These are phyloP conservation scores for Termitomyces eurrhizus DNA, from an alignment of 768 basidiomycete genomes.

Conservation along the genomic window DNA sequence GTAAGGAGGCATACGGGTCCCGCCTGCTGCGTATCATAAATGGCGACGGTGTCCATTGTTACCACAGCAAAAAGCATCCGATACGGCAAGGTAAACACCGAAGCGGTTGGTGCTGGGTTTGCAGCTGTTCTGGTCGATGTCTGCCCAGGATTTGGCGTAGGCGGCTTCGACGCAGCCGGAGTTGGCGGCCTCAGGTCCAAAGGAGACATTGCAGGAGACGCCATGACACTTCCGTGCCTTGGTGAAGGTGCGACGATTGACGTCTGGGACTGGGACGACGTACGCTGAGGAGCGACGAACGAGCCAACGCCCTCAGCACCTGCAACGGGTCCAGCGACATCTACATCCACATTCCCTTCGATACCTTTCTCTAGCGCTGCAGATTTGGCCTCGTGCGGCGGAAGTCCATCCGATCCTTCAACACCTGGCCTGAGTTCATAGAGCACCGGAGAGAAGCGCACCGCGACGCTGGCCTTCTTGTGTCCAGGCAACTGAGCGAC, in stretches of 20 bases:
- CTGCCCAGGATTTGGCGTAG: slow-evolving; percentile 39
- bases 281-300: slow-evolving; percentile 30
- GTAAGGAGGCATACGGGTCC: slow-evolving; percentile 88
- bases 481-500: slow-evolving; percentile 95
- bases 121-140: slow-evolving; percentile 13
- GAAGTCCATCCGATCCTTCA: slow-evolving; percentile 22
- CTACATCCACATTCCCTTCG: slow-evolving; percentile 58
- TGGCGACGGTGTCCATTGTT: slow-evolving; percentile 91
- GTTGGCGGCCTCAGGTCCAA: slow-evolving; percentile 55
- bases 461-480: slow-evolving; percentile 92
- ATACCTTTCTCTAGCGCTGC: slow-evolving; percentile 64
- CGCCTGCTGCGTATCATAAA: slow-evolving; percentile 97
- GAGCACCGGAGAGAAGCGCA: slow-evolving; percentile 88
- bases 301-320: slow-evolving; percentile 15
- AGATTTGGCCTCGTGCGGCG: slow-evolving; percentile 31
- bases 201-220: slow-evolving; percentile 58
- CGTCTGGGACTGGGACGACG: slow-evolving; percentile 22
- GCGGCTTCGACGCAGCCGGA: slow-evolving; percentile 54
- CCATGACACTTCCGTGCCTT: slow-evolving; percentile 26
- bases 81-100: slow-evolving; percentile 88
- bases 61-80: slow-evolving; percentile 94
- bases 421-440: slow-evolving; percentile 82
- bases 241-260: slow-evolving; percentile 49
- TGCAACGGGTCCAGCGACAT: slow-evolving; percentile 45
- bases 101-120: slow-evolving; percentile 33